A percentile compares a stretch with the other conserved stretches of the same genome.
phyloP scores from a whole-genome alignment of 108 stramenopile species.

The Epipyxis sp. region DNA sequence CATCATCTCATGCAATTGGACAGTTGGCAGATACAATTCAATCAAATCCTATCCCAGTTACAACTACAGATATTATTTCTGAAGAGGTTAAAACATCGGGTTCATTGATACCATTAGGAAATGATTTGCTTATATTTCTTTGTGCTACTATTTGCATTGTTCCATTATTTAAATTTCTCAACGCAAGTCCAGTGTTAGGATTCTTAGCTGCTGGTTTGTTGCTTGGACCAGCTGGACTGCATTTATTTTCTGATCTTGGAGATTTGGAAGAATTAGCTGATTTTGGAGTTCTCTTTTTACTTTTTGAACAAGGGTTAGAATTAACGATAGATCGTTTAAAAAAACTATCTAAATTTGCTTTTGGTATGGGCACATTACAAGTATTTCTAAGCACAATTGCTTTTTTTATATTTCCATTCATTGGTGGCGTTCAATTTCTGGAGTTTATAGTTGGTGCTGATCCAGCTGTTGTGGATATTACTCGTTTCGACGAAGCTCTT shows the following conservation, averaged over 20 bases:
- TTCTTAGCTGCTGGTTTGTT: slow-evolving; percentile 61
- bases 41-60: too few relatives aligned
- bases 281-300: slow-evolving; percentile 70
- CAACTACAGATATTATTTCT: too few relatives aligned
- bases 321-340: slow-evolving; percentile 48
- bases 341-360: slow-evolving; percentile 45
- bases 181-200: slow-evolving; percentile 64
- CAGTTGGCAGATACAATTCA: too few relatives aligned
- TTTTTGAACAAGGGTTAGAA: slow-evolving; percentile 67
- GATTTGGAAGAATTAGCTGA: slow-evolving; percentile 62
- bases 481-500: slow-evolving; percentile 62
- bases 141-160: slow-evolving; percentile 63
- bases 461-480: slow-evolving; percentile 47
- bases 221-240: slow-evolving; percentile 63
- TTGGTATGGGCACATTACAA: slow-evolving; percentile 60
- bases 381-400: slow-evolving; percentile 57
- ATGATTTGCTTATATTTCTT: slow-evolving; percentile 64
- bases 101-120: slow-evolving; percentile 55
- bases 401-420: slow-evolving; percentile 61
- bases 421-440: slow-evolving; percentile 60
- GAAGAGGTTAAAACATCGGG: background rate
- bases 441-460: slow-evolving; percentile 19
- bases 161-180: slow-evolving; percentile 42
- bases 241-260: slow-evolving; percentile 63
- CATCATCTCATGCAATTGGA: too few relatives aligned